Evolutionary conservation across 495 filamentous ascomycete genomes (phyloP).

Genomic region (Diplogelasinospora grovesii): DNA sequence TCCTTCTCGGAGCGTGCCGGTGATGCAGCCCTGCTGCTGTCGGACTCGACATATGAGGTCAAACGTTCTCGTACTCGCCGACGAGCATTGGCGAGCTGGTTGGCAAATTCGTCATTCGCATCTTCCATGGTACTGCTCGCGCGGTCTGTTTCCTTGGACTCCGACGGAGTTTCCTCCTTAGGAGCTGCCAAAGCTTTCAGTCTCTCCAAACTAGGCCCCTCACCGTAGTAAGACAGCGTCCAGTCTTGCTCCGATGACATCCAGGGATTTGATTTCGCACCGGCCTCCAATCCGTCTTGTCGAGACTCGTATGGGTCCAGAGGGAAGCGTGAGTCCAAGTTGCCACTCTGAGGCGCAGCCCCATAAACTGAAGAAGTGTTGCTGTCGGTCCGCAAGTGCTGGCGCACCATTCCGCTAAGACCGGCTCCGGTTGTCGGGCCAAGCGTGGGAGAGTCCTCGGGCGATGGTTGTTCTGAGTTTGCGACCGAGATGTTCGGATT

Average conservation of each 20-base stretch:
- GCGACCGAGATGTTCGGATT: slow-evolving; percentile 13
- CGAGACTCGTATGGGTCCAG: slow-evolving; percentile 16
- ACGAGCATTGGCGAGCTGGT: slow-evolving; percentile 70
- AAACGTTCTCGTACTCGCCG: slow-evolving; percentile 77
- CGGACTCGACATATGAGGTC: slow-evolving; percentile 61
- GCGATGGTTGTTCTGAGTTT: slow-evolving; percentile 23
- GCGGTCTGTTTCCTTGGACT: slow-evolving; percentile 19
- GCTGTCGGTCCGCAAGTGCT: slow-evolving; percentile 80
- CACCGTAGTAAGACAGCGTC: slow-evolving; percentile 29
- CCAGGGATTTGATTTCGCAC: slow-evolving; percentile 48
- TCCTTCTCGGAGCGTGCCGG: slow-evolving; percentile 40
- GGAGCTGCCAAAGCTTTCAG: slow-evolving; percentile 2
- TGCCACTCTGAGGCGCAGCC: slow-evolving; percentile 16
- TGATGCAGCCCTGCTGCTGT: slow-evolving; percentile 48
- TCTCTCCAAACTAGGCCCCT: slow-evolving; percentile 19
- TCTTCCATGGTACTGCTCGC: slow-evolving; percentile 30
- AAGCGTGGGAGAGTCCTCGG: slow-evolving; percentile 72
- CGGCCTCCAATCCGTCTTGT: slow-evolving; percentile 18
- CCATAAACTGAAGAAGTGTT: slow-evolving; percentile 72
- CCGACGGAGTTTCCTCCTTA: slow-evolving; percentile 26
- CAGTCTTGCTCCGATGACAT: slow-evolving; percentile 44
- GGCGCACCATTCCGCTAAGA: slow-evolving; percentile 73
- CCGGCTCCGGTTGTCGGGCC: slow-evolving; percentile 56
- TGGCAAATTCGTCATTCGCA: slow-evolving; percentile 72
- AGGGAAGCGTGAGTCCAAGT: slow-evolving; percentile 36